Conservation (phyloP, 306 rosid genomes). For the Fragaria vesca region DNA sequence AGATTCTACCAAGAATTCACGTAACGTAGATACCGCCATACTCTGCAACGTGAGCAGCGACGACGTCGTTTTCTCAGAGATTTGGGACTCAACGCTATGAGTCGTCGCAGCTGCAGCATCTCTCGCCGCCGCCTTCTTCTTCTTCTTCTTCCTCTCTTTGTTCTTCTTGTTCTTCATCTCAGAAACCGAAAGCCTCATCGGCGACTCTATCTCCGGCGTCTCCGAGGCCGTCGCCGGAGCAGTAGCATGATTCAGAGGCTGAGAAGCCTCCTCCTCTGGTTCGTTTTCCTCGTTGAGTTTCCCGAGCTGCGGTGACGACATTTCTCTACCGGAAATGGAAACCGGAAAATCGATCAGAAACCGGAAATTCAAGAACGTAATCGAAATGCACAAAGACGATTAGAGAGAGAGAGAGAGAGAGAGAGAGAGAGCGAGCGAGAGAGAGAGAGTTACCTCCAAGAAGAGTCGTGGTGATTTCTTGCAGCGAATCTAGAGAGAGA, state of each 20-base stretch:
- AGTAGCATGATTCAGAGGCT: not conserved
- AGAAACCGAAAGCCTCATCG: too few relatives aligned
- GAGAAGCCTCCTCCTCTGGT: not conserved
- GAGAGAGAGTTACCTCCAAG: not conserved
- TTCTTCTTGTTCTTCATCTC: too few relatives aligned
- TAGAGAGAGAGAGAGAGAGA: not conserved
- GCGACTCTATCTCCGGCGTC: too few relatives aligned
- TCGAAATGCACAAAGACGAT: not conserved
- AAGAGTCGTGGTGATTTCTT: not conserved
- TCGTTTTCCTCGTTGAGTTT: not conserved
- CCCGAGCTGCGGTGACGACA: not conserved
- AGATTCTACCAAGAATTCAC: not conserved
- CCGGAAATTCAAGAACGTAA: not conserved
- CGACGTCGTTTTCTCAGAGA: too few relatives aligned
- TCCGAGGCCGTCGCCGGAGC: not conserved
- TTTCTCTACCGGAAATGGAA: not conserved
- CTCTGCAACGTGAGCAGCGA: too few relatives aligned
- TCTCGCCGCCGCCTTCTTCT: too few relatives aligned
- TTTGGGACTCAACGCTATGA: too few relatives aligned
- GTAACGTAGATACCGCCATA: too few relatives aligned
- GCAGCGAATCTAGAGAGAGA: constrained; percentile 3
- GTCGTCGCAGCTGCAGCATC: too few relatives aligned
- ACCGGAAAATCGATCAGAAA: not conserved
- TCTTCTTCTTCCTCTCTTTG: too few relatives aligned
- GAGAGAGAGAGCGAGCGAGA: not conserved